Base-by-base conservation (phyloP, 202 grass and related monocot genomes). In the Zizania palustris region DNA sequence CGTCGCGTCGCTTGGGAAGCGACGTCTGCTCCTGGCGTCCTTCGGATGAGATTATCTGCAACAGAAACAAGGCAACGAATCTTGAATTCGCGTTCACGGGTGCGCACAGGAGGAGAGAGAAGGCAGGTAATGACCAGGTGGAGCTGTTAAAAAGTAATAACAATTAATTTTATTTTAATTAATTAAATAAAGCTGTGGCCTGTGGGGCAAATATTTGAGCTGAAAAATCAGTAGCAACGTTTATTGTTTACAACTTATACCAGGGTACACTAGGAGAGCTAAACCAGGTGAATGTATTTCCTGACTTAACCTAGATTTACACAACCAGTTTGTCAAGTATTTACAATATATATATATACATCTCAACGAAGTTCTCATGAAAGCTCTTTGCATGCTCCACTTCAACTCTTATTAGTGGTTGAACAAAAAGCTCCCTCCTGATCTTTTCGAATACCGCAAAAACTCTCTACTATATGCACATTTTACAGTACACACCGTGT, bases 241-340 rank as follows among this genome's bases (percentile, higher is more conserved):
- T 37, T 49, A 61, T 21, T 10, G 49, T 43, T 66, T 65, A 71
- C 77, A 76, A 4, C 22, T 43, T 58, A 14, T 46, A 74, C 46
- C 38, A 59, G 46, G 42, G 56, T 18, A 76, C 67, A 58, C 72
- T 64, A 63, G 28, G 9, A 66, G 68, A 34, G 69, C 63, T 54
- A 60, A 78, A 63, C 75, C 63, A 69, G 53, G 68, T 46, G 61
- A 42, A 21, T 72, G 15, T 15, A 45, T 19, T 19, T 62, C 71
- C 72, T 65, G 40, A 49, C 62, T 77, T 60, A 45, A 44, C 45
- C 68, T 64, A 68, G 53, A 53, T 75, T 63, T 67, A 84, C 59
- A 84, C 73, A 14, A 65, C 65, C 65, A 76, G 57, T 80, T 65
- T 84, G 76, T 84, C 65, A 35, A 76, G 50, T 80, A 88, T 84